phyloP scores from a whole-genome alignment of 345 rosid genomes.

The Isatis tinctoria region DNA sequence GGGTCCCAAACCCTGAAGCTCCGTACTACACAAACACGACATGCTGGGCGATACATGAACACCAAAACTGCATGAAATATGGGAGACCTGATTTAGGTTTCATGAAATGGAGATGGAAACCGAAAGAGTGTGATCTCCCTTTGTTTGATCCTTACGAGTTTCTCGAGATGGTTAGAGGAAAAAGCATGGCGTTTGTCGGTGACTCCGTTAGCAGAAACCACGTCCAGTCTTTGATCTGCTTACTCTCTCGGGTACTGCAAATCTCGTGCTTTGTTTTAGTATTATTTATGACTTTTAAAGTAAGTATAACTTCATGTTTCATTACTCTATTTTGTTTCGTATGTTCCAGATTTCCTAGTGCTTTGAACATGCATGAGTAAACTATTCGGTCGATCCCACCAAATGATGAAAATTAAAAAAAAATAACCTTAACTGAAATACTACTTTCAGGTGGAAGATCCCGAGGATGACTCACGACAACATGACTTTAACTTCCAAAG shows the following conservation, averaged over 20 bases:
- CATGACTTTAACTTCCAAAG: conserved; percentile 50
- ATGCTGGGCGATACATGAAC: conserved; percentile 82
- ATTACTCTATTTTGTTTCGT: not conserved
- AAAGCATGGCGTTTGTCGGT: conserved; percentile 75
- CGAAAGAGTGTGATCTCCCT: conserved; percentile 72
- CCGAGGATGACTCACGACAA: conserved; percentile 48
- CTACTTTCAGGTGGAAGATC: conserved; percentile 55
- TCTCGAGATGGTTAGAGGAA: conserved; percentile 60
- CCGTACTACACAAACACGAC: conserved; percentile 82
- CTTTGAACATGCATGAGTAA: not conserved
- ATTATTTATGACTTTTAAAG: not conserved
- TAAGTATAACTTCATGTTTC: not conserved
- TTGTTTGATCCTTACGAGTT: conserved; percentile 67
- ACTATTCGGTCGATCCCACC: not conserved
- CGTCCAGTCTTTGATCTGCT: conserved; percentile 85
- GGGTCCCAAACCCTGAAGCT: conserved; percentile 58
- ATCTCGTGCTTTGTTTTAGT: not conserved
- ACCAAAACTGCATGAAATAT: conserved; percentile 82
- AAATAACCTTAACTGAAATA: not conserved
- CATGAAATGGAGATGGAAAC: conserved; percentile 84
- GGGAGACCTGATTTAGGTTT: conserved; percentile 76
- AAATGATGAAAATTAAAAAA: not conserved
- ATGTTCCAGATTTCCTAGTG: not conserved
- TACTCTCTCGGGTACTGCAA: conserved; percentile 36
- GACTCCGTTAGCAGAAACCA: conserved; percentile 87